Conservation (phyloP, 441 rosid genomes). For the Jatropha multifida region DNA sequence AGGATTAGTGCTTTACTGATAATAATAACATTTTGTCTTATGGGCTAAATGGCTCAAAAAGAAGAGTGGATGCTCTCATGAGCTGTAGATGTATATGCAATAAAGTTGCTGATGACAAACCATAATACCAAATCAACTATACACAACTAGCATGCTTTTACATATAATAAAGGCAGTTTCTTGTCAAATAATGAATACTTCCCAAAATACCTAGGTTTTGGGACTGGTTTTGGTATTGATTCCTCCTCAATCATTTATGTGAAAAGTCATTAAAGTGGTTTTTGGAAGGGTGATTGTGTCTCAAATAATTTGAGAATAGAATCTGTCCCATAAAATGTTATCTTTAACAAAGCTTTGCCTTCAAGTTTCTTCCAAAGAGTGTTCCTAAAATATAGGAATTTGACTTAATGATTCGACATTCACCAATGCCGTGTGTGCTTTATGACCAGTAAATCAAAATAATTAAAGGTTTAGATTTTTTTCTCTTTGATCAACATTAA, state of each 20-base stretch:
- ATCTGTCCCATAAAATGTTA: neutral
- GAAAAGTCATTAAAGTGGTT: conserved; percentile 2
- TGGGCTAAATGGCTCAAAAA: no score
- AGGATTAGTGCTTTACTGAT: neutral
- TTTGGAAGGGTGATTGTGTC: neutral
- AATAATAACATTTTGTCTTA: no score
- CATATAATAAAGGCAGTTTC: neutral
- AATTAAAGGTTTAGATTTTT: conserved; percentile 2
- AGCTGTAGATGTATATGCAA: neutral
- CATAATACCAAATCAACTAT: neutral
- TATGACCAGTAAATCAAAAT: neutral
- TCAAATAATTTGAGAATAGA: conserved; percentile 14
- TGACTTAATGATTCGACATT: conserved; percentile 3
- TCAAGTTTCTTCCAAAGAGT: conserved; percentile 11
- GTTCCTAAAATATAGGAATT: conserved; percentile 1
- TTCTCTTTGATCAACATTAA: neutral
- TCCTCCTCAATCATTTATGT: conserved; percentile 12
- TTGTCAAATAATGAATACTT: neutral
- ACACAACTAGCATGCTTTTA: neutral
- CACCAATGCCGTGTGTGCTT: neutral
- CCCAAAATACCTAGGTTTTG: neutral
- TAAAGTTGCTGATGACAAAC: neutral
- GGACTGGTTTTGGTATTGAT: neutral
- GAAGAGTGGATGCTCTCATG: neutral
- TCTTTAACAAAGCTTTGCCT: conserved; percentile 10